These are phyloP conservation scores for Yamadazyma triangularis DNA, from an alignment of 1,139 yeast genomes.

Conservation along the genomic window DNA sequence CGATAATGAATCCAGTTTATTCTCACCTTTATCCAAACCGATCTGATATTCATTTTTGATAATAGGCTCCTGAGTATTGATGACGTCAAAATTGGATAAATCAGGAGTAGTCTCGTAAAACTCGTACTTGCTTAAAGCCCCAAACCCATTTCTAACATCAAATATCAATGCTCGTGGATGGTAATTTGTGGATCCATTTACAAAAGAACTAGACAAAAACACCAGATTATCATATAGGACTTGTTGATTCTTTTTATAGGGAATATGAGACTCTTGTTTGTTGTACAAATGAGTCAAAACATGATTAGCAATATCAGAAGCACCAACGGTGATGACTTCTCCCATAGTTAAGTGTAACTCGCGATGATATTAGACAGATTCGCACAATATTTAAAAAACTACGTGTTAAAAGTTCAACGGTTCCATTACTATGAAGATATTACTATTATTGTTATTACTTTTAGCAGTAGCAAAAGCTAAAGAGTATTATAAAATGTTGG, in stretches of 20 bases:
- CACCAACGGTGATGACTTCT: conserved; percentile 66
- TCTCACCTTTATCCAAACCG: conserved; percentile 50
- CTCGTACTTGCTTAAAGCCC: conserved; percentile 53
- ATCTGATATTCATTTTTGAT: conserved; percentile 55
- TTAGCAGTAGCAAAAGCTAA: conserved; percentile 12
- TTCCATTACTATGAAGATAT: not conserved
- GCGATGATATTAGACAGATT: conserved; percentile 1
- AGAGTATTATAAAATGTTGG: conserved; percentile 49
- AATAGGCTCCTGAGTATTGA: conserved; percentile 11
- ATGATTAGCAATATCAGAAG: conserved; percentile 72
- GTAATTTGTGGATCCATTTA: conserved; percentile 52
- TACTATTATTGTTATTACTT: conserved; percentile 5
- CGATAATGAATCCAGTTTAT: conserved; percentile 25
- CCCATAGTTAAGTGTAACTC: conserved; percentile 38
- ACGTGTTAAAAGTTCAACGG: conserved; percentile 1
- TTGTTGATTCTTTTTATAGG: conserved; percentile 33
- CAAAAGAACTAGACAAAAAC: conserved; percentile 29
- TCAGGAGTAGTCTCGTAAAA: conserved; percentile 26
- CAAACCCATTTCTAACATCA: conserved; percentile 69
- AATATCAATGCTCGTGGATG: conserved; percentile 76
- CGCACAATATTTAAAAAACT: not conserved
- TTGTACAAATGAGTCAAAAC: conserved; percentile 76
- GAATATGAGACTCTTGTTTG: conserved; percentile 65
- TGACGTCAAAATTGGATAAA: conserved; percentile 7
- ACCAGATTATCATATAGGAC: conserved; percentile 27